phyloP scores from a whole-genome alignment of 257 asterid genomes.

The Capsicum rhomboideum region DNA sequence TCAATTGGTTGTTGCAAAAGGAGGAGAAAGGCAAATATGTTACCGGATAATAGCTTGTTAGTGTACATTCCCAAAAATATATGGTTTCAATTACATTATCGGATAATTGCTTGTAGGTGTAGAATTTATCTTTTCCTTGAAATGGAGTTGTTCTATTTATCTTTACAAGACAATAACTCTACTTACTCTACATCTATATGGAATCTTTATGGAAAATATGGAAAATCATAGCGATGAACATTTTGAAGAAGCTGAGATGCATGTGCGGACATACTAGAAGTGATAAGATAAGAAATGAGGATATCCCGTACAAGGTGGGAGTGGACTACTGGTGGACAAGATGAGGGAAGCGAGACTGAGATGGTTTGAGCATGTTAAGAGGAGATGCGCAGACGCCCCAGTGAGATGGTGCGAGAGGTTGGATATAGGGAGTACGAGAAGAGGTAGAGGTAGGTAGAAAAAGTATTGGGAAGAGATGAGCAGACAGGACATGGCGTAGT shows the following conservation, averaged over 20 bases:
- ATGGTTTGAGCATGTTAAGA: too few species aligned
- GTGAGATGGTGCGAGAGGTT: too few species aligned
- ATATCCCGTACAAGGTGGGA: too few species aligned
- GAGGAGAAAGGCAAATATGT: not conserved
- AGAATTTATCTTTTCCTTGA: not conserved
- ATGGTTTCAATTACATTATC: not conserved
- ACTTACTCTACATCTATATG: not conserved
- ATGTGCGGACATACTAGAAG: too few species aligned
- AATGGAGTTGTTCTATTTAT: not conserved
- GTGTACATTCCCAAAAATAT: not conserved
- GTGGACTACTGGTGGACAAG: too few species aligned
- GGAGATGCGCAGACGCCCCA: too few species aligned
- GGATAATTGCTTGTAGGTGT: not conserved
- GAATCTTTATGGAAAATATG: not conserved
- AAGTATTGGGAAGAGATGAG: too few species aligned
- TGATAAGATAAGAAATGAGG: too few species aligned
- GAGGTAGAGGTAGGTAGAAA: too few species aligned
- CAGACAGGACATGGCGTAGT: too few species aligned
- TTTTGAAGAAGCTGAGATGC: not conserved
- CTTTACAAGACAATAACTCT: not conserved
- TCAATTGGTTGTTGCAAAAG: not conserved
- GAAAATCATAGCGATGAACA: not conserved
- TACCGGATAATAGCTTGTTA: not conserved
- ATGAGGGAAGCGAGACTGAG: too few species aligned
- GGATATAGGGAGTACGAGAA: too few species aligned